Evolutionary conservation across 768 basidiomycete genomes (phyloP).

Genomic region (Infundibulicybe gibba): DNA sequence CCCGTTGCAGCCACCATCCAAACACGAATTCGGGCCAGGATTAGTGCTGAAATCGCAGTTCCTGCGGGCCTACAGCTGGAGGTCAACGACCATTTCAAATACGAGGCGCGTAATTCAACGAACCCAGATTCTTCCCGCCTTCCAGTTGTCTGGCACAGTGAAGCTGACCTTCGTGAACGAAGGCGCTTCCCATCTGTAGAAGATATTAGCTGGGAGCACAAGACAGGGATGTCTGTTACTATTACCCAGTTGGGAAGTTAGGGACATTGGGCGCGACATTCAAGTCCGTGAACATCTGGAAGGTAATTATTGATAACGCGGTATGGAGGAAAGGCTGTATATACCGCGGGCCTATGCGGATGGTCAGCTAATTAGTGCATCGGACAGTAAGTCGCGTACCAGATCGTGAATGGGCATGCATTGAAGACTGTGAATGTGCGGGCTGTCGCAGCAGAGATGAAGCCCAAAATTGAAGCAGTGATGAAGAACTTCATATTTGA

Average conservation of each 20-base stretch:
- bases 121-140: slow-evolving; percentile 60
- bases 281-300: slow-evolving; percentile 57
- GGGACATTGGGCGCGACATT: slow-evolving; percentile 47
- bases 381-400: slow-evolving; percentile 32
- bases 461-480: slow-evolving; percentile 17
- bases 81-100: neutral
- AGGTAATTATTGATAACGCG: too few species aligned
- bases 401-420: slow-evolving; percentile 65
- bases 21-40: slow-evolving; percentile 56
- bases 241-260: slow-evolving; percentile 40
- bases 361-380: neutral
- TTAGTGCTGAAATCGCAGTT: slow-evolving; percentile 57
- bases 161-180: slow-evolving; percentile 38
- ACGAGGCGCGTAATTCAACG: neutral
- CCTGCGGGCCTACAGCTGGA: slow-evolving; percentile 48
- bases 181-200: slow-evolving; percentile 34
- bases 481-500: slow-evolving; percentile 24
- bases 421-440: slow-evolving; percentile 62
- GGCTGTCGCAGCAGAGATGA: slow-evolving; percentile 33
- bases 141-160: slow-evolving; percentile 61
- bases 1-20: slow-evolving; percentile 67
- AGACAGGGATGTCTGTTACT: neutral
- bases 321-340: neutral
- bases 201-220: neutral
- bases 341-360: slow-evolving; percentile 36